phyloP scores from a whole-genome alignment of 805 yeast species.

The Candida tallmaniae region DNA sequence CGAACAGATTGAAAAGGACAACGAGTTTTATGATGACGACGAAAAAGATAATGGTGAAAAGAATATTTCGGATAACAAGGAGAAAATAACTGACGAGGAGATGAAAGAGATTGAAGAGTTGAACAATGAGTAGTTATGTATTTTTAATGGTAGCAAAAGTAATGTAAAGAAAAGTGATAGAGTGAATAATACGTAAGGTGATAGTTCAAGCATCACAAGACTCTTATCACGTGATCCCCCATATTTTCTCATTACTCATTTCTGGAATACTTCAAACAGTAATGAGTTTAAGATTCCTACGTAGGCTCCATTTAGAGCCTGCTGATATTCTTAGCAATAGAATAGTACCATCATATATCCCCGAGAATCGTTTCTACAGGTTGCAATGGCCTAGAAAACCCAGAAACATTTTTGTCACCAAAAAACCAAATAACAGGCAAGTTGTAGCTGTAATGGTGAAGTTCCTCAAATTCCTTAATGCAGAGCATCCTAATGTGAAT shows the following conservation, averaged over 20 bases:
- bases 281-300: background rate
- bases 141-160: background rate
- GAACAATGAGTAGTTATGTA: conserved; percentile 15
- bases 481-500: conserved; percentile 64
- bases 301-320: conserved; percentile 4
- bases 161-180: too few species aligned
- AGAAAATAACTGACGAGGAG: conserved; percentile 33
- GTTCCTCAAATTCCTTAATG: conserved; percentile 59
- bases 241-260: too few species aligned
- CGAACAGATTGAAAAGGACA: conserved; percentile 60
- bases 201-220: too few species aligned
- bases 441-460: conserved; percentile 64
- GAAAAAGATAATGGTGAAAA: conserved; percentile 41
- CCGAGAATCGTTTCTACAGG: conserved; percentile 5
- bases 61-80: conserved; percentile 16
- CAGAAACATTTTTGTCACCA: conserved; percentile 71
- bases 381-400: conserved; percentile 22
- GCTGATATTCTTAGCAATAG: conserved; percentile 4
- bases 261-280: background rate
- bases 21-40: conserved; percentile 73
- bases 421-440: conserved; percentile 72
- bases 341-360: conserved; percentile 7
- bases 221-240: too few species aligned
- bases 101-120: conserved; percentile 33
- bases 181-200: too few species aligned